Percentiles rank a stretch among this genome's conserved stretches.
phyloP scores from a whole-genome alignment of 2,329 filamentous ascomycete genomes.

The Blumeria hordei region DNA sequence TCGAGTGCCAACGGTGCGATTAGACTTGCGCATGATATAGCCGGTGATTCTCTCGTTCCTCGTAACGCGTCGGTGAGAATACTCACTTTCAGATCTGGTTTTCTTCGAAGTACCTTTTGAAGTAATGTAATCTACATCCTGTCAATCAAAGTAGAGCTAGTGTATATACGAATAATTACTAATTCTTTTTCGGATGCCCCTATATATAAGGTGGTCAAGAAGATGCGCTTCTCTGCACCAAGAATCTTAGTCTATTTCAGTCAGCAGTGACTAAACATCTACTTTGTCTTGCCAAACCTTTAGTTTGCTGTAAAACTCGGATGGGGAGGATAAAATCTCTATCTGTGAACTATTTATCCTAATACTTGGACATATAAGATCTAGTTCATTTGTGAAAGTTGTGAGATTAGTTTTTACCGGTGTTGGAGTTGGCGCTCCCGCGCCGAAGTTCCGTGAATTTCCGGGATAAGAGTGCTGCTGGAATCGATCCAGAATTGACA shows the following conservation, averaged over 20 bases:
- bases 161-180: conserved; percentile 18
- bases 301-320: conserved; percentile 76
- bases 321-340: conserved; percentile 50
- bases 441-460: no score
- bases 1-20: conserved; percentile 63
- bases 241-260: conserved; percentile 48
- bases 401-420: conserved; percentile 18
- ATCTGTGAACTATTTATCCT: conserved; percentile 64
- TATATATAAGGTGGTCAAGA: conserved; percentile 90
- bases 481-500: no score
- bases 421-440: no score
- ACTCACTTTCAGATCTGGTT: conserved; percentile 56
- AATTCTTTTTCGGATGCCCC: conserved; percentile 82
- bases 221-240: conserved; percentile 55
- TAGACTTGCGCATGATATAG: conserved; percentile 69
- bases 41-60: conserved; percentile 72
- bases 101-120: conserved; percentile 46
- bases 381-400: conserved; percentile 47
- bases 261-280: conserved; percentile 7
- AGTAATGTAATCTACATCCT: conserved; percentile 42
- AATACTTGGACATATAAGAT: conserved; percentile 76
- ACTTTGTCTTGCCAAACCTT: conserved; percentile 34
- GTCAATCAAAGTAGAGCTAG: conserved; percentile 3
- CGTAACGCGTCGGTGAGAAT: conserved; percentile 80
- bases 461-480: no score